Percentiles rank a stretch among this genome's conserved stretches.
These are phyloP conservation scores for Candida sphagnicola DNA, from an alignment of 805 yeast species.

Conservation along the genomic window DNA sequence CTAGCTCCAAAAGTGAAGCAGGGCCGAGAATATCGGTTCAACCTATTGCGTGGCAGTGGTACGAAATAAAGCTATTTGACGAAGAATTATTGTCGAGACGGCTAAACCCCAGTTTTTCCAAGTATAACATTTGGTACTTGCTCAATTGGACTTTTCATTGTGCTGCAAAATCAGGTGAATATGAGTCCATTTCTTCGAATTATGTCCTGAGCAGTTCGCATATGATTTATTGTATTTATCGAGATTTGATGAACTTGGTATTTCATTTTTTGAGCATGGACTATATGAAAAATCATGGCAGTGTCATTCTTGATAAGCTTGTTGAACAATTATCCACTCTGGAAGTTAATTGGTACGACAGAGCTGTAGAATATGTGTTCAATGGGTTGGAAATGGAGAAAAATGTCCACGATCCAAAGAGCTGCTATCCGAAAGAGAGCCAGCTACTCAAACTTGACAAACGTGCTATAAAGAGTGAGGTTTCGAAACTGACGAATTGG, in stretches of 20 bases:
- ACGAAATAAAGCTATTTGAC: slow-evolving; percentile 20
- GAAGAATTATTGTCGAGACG: slow-evolving; percentile 23
- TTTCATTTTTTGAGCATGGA: slow-evolving; percentile 18
- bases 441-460: slow-evolving; percentile 18
- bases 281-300: slow-evolving; percentile 6
- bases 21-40: neutral
- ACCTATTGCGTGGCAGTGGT: neutral
- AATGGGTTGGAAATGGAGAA: slow-evolving; percentile 21
- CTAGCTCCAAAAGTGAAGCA: neutral
- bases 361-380: slow-evolving; percentile 23
- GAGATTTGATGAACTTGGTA: slow-evolving; percentile 14
- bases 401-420: slow-evolving; percentile 12
- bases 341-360: slow-evolving; percentile 24
- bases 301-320: slow-evolving; percentile 9
- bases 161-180: slow-evolving; percentile 22
- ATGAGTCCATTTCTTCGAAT: slow-evolving; percentile 14
- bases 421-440: slow-evolving; percentile 24
- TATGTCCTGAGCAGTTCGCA: slow-evolving; percentile 18
- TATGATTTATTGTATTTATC: slow-evolving; percentile 20
- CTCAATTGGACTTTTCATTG: slow-evolving; percentile 35
- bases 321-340: slow-evolving; percentile 19
- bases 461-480: slow-evolving; percentile 9
- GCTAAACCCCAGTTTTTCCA: slow-evolving; percentile 17
- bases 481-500: slow-evolving; percentile 3
- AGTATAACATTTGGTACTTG: slow-evolving; percentile 24